Conservation (phyloP, 305 asterid genomes). For the Fraxinus xanthoxyloides region DNA sequence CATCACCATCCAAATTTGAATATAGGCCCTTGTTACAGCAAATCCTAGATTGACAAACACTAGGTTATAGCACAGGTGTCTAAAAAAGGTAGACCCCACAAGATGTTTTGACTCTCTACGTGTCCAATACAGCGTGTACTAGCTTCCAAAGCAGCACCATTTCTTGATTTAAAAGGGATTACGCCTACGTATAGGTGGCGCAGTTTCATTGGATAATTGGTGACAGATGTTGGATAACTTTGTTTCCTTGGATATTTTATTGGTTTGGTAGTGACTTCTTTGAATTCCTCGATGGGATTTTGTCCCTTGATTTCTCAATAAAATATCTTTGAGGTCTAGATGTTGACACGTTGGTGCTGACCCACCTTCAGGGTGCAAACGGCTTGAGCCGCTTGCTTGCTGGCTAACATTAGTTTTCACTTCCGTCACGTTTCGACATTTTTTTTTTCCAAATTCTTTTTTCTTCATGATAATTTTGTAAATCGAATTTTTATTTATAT, state of each 20-base stretch:
- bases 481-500: no score
- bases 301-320: background rate
- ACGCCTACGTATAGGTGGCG: constrained; percentile 5
- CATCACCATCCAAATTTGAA: background rate
- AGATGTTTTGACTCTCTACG: constrained; percentile 14
- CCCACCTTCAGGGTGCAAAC: background rate
- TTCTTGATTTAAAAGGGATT: background rate
- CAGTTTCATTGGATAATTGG: background rate
- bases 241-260: background rate
- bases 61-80: constrained; percentile 12
- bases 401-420: background rate
- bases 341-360: background rate
- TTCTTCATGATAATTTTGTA: no score
- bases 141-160: constrained; percentile 18
- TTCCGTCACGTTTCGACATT: background rate
- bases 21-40: background rate
- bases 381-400: background rate
- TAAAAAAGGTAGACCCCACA: constrained; percentile 12
- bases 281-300: background rate
- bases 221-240: constrained; percentile 21
- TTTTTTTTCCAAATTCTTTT: no score
- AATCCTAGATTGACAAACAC: background rate
- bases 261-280: background rate
- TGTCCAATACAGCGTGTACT: background rate
- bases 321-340: background rate